Percentiles rank a stretch among this genome's conserved stretches.
Evolutionary conservation across 2,329 filamentous ascomycete genomes (phyloP).

Genomic region (Cladophialophora carrionii): DNA sequence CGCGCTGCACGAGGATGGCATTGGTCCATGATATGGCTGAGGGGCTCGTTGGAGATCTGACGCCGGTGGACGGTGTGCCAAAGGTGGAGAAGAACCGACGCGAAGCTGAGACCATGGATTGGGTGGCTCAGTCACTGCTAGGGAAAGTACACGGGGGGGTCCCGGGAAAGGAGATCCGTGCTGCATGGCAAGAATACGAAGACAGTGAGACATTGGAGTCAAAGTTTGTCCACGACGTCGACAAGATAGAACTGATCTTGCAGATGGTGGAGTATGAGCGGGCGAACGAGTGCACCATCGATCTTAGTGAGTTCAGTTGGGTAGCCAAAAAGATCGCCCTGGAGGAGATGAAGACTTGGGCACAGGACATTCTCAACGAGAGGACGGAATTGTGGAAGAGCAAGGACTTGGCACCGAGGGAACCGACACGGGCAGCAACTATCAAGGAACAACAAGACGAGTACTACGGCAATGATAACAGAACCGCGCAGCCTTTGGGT

Average conservation of each 20-base stretch:
- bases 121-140: constrained; percentile 73
- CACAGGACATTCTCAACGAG: constrained; percentile 73
- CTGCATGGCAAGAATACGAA: constrained; percentile 95
- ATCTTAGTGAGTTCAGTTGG: constrained; percentile 84
- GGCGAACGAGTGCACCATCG: constrained; percentile 63
- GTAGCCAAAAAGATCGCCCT: constrained; percentile 74
- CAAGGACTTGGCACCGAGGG: constrained; percentile 42
- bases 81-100: constrained; percentile 89
- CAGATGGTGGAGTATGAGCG: constrained; percentile 98
- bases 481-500: constrained; percentile 11
- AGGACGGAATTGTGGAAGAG: constrained; percentile 71
- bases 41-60: constrained; percentile 92
- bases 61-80: constrained; percentile 80
- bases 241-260: constrained; percentile 92
- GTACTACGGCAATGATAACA: constrained; percentile 36
- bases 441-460: constrained; percentile 38
- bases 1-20: constrained; percentile 90
- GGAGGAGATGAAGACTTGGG: constrained; percentile 80
- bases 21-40: constrained; percentile 98
- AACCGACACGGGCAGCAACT: constrained; percentile 28
- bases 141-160: constrained; percentile 73
- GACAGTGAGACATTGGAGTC: constrained; percentile 81
- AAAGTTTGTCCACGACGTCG: constrained; percentile 91
- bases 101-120: constrained; percentile 90
- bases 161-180: constrained; percentile 71